Base-by-base conservation (phyloP, 2,329 filamentous ascomycete species). In the Sporothrix phasma region DNA sequence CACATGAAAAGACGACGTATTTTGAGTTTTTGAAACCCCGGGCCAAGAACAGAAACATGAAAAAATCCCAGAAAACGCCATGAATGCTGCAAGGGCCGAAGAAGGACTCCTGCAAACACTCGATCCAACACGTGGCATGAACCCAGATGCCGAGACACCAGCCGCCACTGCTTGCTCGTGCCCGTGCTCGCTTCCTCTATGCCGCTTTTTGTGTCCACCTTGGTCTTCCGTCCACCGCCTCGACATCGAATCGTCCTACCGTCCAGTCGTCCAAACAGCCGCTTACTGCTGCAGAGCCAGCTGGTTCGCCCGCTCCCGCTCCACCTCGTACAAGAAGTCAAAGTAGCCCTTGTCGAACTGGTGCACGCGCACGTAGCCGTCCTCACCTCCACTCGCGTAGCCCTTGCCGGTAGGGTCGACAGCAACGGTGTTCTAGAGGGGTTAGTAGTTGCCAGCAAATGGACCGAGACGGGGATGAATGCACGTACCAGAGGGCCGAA, bases 311-410 rank as follows among this genome's bases (percentile, higher is more conserved):
- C 80, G 78, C 81, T 97, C 92, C 77, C 92, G 84, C 86, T 99
- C 94, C 67, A 97, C 94, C 83, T 99, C 94, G 77, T 96, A 99
- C 82, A 89, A 85, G 80, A 99, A 99, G 78, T 99, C 94, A 76
- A 94, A 97, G 83, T 97, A 99, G 67, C 88, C 85, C 83, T 96
- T 96, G 80, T 99, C 94, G 78, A 99, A 99, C 79, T 96, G 91
- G 80, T 99, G 94, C 70, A 97, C 88, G 73, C 94, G 90, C 69
- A 99, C 93, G 80, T 99, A 99, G 73, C 94, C 94, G 78, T 99
- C 94, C 81, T 99, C 94, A 78, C 92, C 93, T 71, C 94, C 94
- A 73, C 88, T 93, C 73, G 92, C 92, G 79, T 99, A 99, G 72
- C 90, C 87, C 74, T 89, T 92, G 73, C 94, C 94, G 66, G 88